phyloP scores from a whole-genome alignment of 805 yeast genomes.

The Ogataea populi-albae region DNA sequence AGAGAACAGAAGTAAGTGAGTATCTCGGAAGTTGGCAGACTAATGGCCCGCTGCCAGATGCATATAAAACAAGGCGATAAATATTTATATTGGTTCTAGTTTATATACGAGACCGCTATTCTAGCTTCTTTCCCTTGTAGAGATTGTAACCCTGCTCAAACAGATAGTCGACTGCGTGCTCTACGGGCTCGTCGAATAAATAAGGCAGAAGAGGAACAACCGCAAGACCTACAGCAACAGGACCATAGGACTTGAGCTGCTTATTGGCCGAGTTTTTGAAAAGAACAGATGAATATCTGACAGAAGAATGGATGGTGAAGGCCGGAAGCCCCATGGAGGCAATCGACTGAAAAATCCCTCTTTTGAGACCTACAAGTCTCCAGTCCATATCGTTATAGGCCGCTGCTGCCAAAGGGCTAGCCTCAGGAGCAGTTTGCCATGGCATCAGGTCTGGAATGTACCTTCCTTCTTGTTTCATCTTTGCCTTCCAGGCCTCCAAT shows the following conservation, averaged over 20 bases:
- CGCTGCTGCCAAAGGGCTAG: conserved; percentile 38
- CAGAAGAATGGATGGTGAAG: conserved; percentile 75
- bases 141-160: conserved; percentile 51
- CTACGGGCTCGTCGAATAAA: conserved; percentile 80
- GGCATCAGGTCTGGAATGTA: conserved; percentile 60
- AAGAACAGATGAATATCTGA: conserved; percentile 61
- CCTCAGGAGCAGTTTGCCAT: conserved; percentile 55
- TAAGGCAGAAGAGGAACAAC: conserved; percentile 77
- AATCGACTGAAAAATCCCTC: conserved; percentile 77
- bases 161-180: conserved; percentile 57
- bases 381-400: conserved; percentile 53
- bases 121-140: conserved; percentile 12
- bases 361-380: conserved; percentile 59
- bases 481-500: conserved; percentile 70
- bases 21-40: no score
- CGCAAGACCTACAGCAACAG: conserved; percentile 74
- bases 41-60: no score
- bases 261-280: conserved; percentile 55
- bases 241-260: conserved; percentile 60
- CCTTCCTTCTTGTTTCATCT: conserved; percentile 61
- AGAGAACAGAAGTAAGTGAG: no score
- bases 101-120: conserved; percentile 6
- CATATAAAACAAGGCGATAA: no score
- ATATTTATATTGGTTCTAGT: no score
- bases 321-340: conserved; percentile 90